Evolutionary conservation across 352 stramenopile genomes (phyloP), one percentile per base, ranked within the genome.

Genomic region (Phytophthora brassicae): DNA sequence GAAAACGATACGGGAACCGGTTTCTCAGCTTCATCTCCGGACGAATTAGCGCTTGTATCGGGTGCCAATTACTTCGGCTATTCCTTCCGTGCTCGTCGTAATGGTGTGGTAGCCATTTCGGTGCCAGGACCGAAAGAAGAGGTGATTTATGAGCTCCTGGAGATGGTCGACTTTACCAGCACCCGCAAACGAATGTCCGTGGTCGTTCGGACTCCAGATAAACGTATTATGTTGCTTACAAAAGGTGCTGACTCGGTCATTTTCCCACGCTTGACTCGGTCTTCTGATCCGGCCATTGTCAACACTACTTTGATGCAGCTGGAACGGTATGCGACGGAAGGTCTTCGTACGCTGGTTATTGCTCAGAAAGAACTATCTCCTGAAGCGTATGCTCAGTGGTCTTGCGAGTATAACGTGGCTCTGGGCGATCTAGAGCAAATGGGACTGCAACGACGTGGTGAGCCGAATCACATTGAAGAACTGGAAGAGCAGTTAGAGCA

Each of bases 101-200:
- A 88, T 36, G 82, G 79, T 22, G 73, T 74, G 9, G 72, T 94
- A 4, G 66, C 69, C 4, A 89, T 94, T 42, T 60, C 62, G 5
- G 55, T 80, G 6, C 84, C 81, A 2, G 56, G 56, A 36, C 58
- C 49, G 22, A 53, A 52, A 9, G 66, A 73, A 0, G 81, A 86
- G 16, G 62, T 85, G 2, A 59, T 75, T n/a, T 97, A 90, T 53
- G 76, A 92, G 29, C 70, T 98, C 24, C 78, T 99, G 35, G 93
- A 97, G 39, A 89, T 99, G 56, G 98, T 99, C 64, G 97, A 99
- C 60, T 99, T 99, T 72, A 97, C 98, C 49, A 98, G 91, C 48
- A 90, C 97, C n/a, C 81, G 97, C 24, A 99, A 99, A 75, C 80
- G 97, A 49, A 99, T 99, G 97, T 99, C 94, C 5, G 96, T 99